phyloP scores from a whole-genome alignment of 441 rosid genomes.

The Erysimum pusillum region DNA sequence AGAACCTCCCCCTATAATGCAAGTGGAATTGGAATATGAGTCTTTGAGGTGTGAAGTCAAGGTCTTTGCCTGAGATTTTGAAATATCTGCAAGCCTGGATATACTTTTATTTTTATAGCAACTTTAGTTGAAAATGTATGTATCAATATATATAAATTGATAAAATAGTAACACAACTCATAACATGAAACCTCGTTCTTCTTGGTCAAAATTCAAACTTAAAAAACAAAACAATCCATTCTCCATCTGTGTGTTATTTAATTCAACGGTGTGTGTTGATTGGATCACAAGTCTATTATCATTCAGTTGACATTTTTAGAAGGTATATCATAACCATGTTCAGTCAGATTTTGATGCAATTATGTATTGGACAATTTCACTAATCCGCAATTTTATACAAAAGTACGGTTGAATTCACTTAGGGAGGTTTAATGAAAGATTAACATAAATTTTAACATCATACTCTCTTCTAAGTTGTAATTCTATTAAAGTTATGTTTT shows the following conservation, averaged over 20 bases:
- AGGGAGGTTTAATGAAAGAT: background rate
- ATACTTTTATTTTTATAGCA: background rate
- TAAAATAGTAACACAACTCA: background rate
- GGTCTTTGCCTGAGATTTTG: conserved; percentile 23
- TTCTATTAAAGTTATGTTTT: background rate
- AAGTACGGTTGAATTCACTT: background rate
- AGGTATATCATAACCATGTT: background rate
- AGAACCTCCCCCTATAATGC: background rate
- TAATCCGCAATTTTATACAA: background rate
- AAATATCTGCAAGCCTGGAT: conserved; percentile 39
- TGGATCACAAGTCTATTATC: conserved; percentile 1
- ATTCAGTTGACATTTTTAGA: conserved; percentile 7
- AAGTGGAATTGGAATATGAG: background rate
- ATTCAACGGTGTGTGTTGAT: background rate
- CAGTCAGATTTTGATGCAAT: background rate
- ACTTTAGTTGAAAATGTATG: conserved; percentile 27
- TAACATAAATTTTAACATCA: background rate
- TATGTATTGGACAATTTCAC: background rate
- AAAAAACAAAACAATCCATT: background rate
- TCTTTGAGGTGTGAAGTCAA: conserved; percentile 33
- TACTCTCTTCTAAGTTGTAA: background rate
- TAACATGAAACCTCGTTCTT: background rate
- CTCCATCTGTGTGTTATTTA: conserved; percentile 2
- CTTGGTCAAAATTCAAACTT: conserved; percentile 19
- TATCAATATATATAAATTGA: background rate